Base-by-base conservation (phyloP, 169 alveolate species). In the Eimeria acervulina region DNA sequence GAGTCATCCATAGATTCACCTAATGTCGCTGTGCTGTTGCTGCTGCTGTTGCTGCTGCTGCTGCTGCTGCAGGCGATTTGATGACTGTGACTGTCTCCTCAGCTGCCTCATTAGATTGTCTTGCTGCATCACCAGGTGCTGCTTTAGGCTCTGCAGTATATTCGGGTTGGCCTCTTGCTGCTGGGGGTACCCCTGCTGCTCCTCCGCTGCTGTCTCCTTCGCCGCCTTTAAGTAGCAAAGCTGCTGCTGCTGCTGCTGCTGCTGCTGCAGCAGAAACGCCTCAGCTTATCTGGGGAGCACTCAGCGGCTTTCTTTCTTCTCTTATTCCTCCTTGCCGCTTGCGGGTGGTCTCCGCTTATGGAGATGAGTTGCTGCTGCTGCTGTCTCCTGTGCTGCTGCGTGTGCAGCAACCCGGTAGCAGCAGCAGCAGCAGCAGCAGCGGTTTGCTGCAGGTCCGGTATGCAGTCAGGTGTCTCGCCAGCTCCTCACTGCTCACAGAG, bases 381-480 rank as follows among this genome's bases (percentile, higher is more conserved):
- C 93, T 92, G 42, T 92, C 96, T 36, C 96, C 96, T 6, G 66
- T 92, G 52, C 72, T 92, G 85, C 96, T 92, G 85, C 94, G 78
- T 21, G 61, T 59, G 59, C 63, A n/a, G 38, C 31, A 36, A 28
- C 31, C 33, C 13, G 17, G 44, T 66, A 36, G 83, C 83, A 55
- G 93, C 80, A 36, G 66, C 83, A 33, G 94, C 83, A 36, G 94
- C 94, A 55, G 83, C 89, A 59, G 95, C 87, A n/a, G 85, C 95
- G 66, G 33, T 26, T 61, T 42, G 88, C 66, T 59, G 95, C 74
- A 47, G 91, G 91, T 83, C 55, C 91, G 74, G 76, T 83, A 83
- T 36, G 91, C 38, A 23, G 74, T 83, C 21, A 13, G 91, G 52
- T 83, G 91, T 83, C 74, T 83, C 55, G 74, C 63, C n/a, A 90